phyloP scores from a whole-genome alignment of 495 filamentous ascomycete genomes.

The Niebla homalea region DNA sequence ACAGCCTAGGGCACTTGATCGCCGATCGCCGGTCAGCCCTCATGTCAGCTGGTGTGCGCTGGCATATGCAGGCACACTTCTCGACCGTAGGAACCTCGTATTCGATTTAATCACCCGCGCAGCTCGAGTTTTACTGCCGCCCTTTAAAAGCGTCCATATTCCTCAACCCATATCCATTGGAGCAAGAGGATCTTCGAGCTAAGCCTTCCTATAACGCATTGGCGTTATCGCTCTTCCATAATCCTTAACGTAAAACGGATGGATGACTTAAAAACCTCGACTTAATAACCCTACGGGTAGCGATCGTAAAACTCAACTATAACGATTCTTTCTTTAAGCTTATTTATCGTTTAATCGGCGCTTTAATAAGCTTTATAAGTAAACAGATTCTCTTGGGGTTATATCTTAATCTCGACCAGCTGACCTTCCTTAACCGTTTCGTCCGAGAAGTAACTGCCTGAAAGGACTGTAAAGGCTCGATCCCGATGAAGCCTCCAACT shows the following conservation, averaged over 20 bases:
- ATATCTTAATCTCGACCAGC: background rate
- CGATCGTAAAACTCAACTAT: background rate
- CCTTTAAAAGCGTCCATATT: background rate
- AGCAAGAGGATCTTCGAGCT: background rate
- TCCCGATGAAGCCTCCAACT: background rate
- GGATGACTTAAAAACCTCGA: background rate
- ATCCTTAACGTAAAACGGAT: conserved; percentile 1
- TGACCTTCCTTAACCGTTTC: background rate
- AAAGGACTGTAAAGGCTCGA: background rate
- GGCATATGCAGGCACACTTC: background rate
- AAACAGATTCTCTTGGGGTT: background rate
- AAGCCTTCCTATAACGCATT: background rate
- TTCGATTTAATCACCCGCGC: background rate
- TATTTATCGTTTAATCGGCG: background rate
- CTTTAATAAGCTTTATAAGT: background rate
- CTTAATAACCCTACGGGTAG: background rate
- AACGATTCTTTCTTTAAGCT: conserved; percentile 1
- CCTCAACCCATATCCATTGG: background rate
- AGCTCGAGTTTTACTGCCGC: background rate
- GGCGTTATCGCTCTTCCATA: background rate
- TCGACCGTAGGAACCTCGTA: conserved; percentile 1
- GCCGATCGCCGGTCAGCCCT: background rate
- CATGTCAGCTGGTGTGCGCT: background rate
- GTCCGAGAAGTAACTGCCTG: background rate
- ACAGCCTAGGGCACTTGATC: background rate